Conservation (phyloP, 2,329 filamentous ascomycete genomes). For the Alternaria atra region DNA sequence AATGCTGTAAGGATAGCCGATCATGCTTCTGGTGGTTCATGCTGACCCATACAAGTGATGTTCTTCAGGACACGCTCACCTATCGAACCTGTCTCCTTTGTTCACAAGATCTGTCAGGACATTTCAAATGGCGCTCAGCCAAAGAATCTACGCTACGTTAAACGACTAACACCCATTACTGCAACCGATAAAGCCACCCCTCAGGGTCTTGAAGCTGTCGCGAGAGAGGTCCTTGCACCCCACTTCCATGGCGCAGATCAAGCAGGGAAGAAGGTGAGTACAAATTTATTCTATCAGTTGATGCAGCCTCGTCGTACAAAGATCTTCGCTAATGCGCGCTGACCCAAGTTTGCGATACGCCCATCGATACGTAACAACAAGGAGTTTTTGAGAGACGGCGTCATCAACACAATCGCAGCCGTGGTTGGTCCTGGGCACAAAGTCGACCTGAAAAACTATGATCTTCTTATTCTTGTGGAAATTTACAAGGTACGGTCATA, state of each 20-base stretch:
- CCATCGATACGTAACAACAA: slow-evolving; percentile 79
- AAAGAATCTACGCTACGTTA: slow-evolving; percentile 66
- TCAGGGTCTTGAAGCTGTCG: slow-evolving; percentile 72
- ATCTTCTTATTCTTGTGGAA: slow-evolving; percentile 81
- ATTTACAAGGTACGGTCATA: slow-evolving; percentile 75
- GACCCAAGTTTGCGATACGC: slow-evolving; percentile 78
- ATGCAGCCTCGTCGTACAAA: slow-evolving; percentile 15
- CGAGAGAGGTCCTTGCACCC: slow-evolving; percentile 67
- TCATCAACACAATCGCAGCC: slow-evolving; percentile 76
- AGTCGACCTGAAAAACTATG: slow-evolving; percentile 79
- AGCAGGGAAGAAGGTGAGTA: slow-evolving; percentile 62
- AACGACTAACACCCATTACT: slow-evolving; percentile 68
- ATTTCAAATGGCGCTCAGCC: slow-evolving; percentile 60
- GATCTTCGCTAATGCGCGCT: slow-evolving; percentile 29
- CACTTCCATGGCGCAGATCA: slow-evolving; percentile 67
- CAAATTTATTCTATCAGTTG: slow-evolving; percentile 14
- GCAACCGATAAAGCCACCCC: slow-evolving; percentile 72
- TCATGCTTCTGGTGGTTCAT: background rate
- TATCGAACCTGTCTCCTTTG: slow-evolving; percentile 68
- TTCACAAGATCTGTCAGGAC: slow-evolving; percentile 66
- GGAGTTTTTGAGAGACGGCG: slow-evolving; percentile 69
- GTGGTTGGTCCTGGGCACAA: slow-evolving; percentile 73
- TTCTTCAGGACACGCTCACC: slow-evolving; percentile 67
- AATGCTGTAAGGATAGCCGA: slow-evolving; percentile 58
- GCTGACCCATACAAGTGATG: slow-evolving; percentile 55